These are phyloP conservation scores for Excoecaria agallocha DNA, from an alignment of 345 rosid genomes.

Conservation along the genomic window DNA sequence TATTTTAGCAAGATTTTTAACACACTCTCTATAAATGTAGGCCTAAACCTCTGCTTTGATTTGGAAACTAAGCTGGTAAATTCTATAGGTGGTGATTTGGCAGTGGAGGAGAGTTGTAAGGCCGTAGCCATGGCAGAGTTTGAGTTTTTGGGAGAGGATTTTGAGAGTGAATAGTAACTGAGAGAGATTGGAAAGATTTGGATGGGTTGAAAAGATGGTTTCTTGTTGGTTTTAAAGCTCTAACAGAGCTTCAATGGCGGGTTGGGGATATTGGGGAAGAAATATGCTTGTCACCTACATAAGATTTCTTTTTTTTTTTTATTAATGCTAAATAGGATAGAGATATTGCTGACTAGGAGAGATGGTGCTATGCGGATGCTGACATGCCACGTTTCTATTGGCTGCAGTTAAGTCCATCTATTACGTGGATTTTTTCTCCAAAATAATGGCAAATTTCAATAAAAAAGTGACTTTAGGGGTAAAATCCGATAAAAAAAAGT, in stretches of 20 bases:
- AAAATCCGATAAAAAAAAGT: too few relatives aligned
- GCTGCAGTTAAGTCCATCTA: too few relatives aligned
- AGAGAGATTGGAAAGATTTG: slow-evolving; percentile 29
- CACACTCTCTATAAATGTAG: slow-evolving; percentile 30
- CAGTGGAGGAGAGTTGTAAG: slow-evolving; percentile 33
- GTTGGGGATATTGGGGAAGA: slow-evolving; percentile 21
- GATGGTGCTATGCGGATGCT: too few relatives aligned
- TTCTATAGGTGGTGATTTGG: slow-evolving; percentile 38
- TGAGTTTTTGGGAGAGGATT: slow-evolving; percentile 33
- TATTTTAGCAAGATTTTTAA: slow-evolving; percentile 30
- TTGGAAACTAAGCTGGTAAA: slow-evolving; percentile 31
- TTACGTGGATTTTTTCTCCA: too few relatives aligned
- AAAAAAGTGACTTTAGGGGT: too few relatives aligned
- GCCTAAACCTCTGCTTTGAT: slow-evolving; percentile 37
- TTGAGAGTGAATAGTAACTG: slow-evolving; percentile 34
- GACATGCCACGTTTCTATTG: too few relatives aligned
- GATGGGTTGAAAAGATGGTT: slow-evolving; percentile 20
- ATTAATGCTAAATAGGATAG: too few relatives aligned
- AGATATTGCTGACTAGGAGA: too few relatives aligned
- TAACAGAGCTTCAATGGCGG: slow-evolving; percentile 25
- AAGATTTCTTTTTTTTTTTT: too few relatives aligned
- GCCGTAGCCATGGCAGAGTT: slow-evolving; percentile 28
- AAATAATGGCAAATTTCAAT: too few relatives aligned
- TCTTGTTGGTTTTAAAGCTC: slow-evolving; percentile 22
- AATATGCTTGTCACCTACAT: too few relatives aligned